Base-by-base conservation (phyloP, 2,329 filamentous ascomycete species). In the Fusarium humuli region DNA sequence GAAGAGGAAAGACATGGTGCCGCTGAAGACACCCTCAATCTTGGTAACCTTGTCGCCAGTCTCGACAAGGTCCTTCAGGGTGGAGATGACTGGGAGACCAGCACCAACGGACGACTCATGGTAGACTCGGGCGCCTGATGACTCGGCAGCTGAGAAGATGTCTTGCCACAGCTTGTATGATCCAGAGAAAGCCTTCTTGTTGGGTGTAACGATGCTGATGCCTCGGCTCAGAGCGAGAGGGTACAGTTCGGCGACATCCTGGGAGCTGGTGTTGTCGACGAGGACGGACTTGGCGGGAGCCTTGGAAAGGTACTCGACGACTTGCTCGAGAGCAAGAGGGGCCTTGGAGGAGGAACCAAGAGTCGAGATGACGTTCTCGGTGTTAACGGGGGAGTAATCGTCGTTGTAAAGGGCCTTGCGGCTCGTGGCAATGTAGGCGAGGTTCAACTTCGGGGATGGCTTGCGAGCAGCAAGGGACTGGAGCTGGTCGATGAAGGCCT, bases 1-100 rank as follows among this genome's bases (percentile, higher is more conserved):
- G 89, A 99, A 98, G 42, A 99, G 86, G 86, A 98, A 99, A 41
- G 93, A 97, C 90, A 99, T 95, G 58, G 96, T 99, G 70, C 96
- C 96, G 67, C 93, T 97, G 83, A 99, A 98, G 54, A 99, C 94
- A 72, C 96, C 96, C 83, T 98, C 95, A 73, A 99, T 97, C 82
- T 91, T 94, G 57, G 88, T 94, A 7, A 99, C 91, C 78, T 93
- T 87, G 78, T 99, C 96, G 44, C 96, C 96, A 2, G 96, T 99
- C 69, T 94, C 92, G 25, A 98, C 88, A n/a, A 99, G 87, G 76
- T 99, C 96, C 77, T 94, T 94, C 70, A 99, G 84, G 1, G 96
- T 98, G 42, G 93, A 97, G 74, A 99, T 92, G 64, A 98, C 92
- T 7, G 96, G 96, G 52, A 99, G 87, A 7, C 96, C 96, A 12